Evolutionary conservation across 2,329 filamentous ascomycete genomes (phyloP).

Genomic region (Trichocomaceae sp.): DNA sequence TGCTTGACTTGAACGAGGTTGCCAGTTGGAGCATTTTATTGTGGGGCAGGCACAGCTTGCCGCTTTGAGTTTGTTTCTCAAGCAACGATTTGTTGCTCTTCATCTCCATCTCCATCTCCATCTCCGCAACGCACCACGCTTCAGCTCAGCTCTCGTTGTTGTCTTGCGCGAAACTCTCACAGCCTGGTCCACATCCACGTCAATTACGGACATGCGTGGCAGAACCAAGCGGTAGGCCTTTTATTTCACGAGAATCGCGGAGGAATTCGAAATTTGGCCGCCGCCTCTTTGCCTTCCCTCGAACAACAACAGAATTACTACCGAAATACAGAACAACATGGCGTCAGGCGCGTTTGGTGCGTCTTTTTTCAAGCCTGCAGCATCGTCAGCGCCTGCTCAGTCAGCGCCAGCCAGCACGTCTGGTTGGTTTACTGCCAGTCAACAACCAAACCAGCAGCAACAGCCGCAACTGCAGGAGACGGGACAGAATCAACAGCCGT

Average conservation of each 20-base stretch:
- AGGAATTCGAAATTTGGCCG: neutral
- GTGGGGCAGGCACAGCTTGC: slow-evolving; percentile 10
- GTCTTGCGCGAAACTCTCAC: neutral
- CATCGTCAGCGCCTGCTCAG: slow-evolving; percentile 12
- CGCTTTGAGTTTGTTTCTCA: slow-evolving; percentile 1
- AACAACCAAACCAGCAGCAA: slow-evolving; percentile 26
- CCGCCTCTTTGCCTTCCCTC: neutral
- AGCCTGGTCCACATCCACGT: no score
- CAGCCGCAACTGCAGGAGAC: slow-evolving; percentile 20
- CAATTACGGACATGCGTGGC: neutral
- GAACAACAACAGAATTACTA: slow-evolving; percentile 1
- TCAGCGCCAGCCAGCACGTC: slow-evolving; percentile 23
- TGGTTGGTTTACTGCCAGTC: slow-evolving; percentile 23
- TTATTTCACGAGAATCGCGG: neutral
- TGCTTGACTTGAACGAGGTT: neutral
- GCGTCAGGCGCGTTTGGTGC: slow-evolving; percentile 10
- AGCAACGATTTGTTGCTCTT: neutral
- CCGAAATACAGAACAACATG: neutral
- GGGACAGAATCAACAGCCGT: slow-evolving; percentile 23
- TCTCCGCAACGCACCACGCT: neutral
- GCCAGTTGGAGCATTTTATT: neutral
- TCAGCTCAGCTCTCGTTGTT: neutral
- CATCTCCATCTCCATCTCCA: neutral
- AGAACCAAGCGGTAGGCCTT: neutral
- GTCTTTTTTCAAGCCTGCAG: slow-evolving; percentile 8